Base-by-base conservation (phyloP, 2,329 filamentous ascomycete genomes). In the Malbranchea zuffiana region DNA sequence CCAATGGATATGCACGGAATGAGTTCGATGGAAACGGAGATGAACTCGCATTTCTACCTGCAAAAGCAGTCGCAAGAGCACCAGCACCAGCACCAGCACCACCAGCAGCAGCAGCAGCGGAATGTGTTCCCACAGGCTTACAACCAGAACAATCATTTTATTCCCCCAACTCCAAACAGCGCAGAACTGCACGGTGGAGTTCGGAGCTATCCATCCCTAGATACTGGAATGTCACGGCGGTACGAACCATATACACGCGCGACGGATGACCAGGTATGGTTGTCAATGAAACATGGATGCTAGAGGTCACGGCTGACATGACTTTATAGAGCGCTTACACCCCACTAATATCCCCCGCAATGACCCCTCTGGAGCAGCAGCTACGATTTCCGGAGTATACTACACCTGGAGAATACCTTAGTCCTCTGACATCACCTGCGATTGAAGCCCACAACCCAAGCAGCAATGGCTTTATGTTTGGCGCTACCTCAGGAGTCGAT, bases 81-180 rank as follows among this genome's bases (percentile, higher is more conserved):
- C 15, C 36, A 53, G 41, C 41, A 53, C 18, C 51, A 57, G 33
- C 44, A 46, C 30, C 40, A 42, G n/a, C 40, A 44, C 20, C 43
- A 48, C 15, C 47, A 54, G 16, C 50, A 49, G 8, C 50, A 50
- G 15, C 41, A 48, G 41, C 48, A 50, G 21, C 44, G 47, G 5
- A 48, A 51, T 31, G 18, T 46, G 43, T 17, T 43, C n/a, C 15
- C 35, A 11, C 39, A 45, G 24, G 33, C 11, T 10, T 47, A 45
- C 36, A 39, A 39, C 3, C 46, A 44, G 8, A 19, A 40, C 15
- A 47, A 37, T 44, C n/a, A 53, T 52, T 35, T 47, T 38, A 60
- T 67, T 25, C 66, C 66, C 12, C 66, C 65, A 3, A 69, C 66
- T 1, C 66, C 66, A 6, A 66, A 66, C 40, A 68, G 65, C 42